Conservation (phyloP, 208 protist genomes). For the Leishmania major region DNA sequence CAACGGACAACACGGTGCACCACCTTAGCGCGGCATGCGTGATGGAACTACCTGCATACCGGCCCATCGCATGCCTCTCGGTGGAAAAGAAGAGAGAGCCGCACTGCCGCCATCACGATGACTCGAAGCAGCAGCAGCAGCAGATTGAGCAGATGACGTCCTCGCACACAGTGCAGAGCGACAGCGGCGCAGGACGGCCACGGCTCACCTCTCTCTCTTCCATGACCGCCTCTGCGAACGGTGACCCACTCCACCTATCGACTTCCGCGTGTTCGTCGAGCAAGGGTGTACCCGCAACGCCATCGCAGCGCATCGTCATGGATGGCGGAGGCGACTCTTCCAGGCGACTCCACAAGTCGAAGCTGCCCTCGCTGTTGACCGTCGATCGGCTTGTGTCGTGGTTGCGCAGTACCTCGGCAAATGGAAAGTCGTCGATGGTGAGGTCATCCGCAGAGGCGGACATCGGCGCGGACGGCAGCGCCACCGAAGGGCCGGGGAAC, state of each 20-base stretch:
- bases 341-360: not conserved
- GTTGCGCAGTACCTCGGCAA: not conserved
- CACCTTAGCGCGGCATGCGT: not conserved
- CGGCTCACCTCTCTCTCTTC: not conserved
- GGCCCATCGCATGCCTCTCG: not conserved
- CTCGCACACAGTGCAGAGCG: not conserved
- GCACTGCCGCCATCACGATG: not conserved
- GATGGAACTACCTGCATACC: not conserved
- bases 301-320: not conserved
- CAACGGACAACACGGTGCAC: not conserved
- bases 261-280: not conserved
- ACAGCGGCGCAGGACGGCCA: not conserved
- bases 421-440: not conserved
- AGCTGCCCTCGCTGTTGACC: not conserved
- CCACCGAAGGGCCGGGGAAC: not conserved
- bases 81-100: not conserved
- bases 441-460: not conserved
- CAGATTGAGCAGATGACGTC: not conserved
- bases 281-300: not conserved
- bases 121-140: not conserved
- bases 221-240: not conserved
- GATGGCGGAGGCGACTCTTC: not conserved
- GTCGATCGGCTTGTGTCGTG: not conserved
- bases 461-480: not conserved
- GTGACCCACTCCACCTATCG: not conserved